Evolutionary conservation across 2,329 filamentous ascomycete genomes (phyloP), one percentile per base, ranked within the genome.

Genomic region (Leptographium procerum): DNA sequence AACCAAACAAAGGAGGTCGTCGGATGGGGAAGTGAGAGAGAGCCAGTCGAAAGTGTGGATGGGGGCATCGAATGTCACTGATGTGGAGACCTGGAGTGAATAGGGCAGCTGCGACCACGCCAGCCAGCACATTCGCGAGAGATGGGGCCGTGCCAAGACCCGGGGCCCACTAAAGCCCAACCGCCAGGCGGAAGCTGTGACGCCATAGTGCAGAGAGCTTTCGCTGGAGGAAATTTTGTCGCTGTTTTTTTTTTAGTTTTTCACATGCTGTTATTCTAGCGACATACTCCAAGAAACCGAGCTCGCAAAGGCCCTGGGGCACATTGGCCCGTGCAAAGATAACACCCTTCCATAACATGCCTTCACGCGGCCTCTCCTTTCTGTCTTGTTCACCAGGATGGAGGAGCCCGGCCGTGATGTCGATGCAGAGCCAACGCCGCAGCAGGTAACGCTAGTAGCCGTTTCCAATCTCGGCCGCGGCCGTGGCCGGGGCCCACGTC

Each of bases 181-280:
- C 55, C 28, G 55, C 31, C 16, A 34, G 13, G 14, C 54, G n/a
- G 13, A 28, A 36, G 36, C n/a, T 22, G 59, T 60, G 59, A 60
- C 59, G 59, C 59, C 56, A 60, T 60, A 58, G 59, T 60, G 59
- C 56, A 53, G 36, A 16, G 48, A 14, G 34, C n/a, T 16, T 16
- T 29, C n/a, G 40, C 19, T 7, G 9, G 36, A 16, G 36, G 36
- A n/a, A n/a, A n/a, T n/a, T n/a, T n/a, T n/a, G n/a, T n/a, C 31
- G 14, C 36, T 33, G 33, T 52, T 34, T 10, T 34, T 33, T 52
- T 52, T 29, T 10, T 29, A 22, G 50, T n/a, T 50, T 26, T 50
- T 22, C n/a, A n/a, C n/a, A n/a, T n/a, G 13, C 2, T 3, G 4
- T 5, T 19, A 16, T 19, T 40, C 19, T 19, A 36, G 36, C 36